Percentiles rank a stretch among this genome's conserved stretches.
Conservation (phyloP, 768 basidiomycete species). For the Pilatotrama ljubarskyi region DNA sequence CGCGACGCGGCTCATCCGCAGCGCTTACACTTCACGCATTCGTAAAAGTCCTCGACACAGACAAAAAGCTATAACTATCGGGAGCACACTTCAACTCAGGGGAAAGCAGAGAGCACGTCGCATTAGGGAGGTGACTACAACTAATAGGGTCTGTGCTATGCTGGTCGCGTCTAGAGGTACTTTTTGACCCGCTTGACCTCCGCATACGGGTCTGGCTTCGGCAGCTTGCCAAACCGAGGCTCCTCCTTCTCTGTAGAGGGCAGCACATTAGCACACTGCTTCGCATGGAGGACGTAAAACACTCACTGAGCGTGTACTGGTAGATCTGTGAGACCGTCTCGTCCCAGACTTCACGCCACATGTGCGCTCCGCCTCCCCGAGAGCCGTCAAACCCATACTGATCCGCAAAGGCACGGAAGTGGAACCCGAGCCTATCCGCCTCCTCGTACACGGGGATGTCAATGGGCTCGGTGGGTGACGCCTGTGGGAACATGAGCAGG, state of each 20-base stretch:
- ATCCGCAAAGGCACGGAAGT: constrained; percentile 62
- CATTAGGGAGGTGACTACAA: constrained; percentile 15
- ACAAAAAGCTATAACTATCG: background rate
- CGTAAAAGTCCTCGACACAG: too few relatives aligned
- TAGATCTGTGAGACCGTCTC: constrained; percentile 66
- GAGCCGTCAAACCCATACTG: constrained; percentile 53
- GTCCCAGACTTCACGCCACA: constrained; percentile 84
- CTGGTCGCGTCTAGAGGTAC: constrained; percentile 34
- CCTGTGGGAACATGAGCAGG: constrained; percentile 72
- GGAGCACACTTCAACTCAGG: background rate
- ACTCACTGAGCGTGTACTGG: constrained; percentile 65
- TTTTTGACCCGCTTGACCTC: constrained; percentile 50
- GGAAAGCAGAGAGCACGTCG: constrained; percentile 1
- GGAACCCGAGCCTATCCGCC: constrained; percentile 55
- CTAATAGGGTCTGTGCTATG: constrained; percentile 1
- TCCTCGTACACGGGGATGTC: constrained; percentile 26
- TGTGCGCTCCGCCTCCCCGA: constrained; percentile 71
- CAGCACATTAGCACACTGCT: constrained; percentile 4
- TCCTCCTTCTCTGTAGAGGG: constrained; percentile 43
- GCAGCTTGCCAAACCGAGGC: constrained; percentile 55
- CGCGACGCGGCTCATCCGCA: background rate
- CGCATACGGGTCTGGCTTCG: constrained; percentile 57
- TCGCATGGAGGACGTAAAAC: constrained; percentile 4
- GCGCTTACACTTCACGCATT: background rate
- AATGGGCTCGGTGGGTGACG: constrained; percentile 35